Conservation (phyloP, 2,329 filamentous ascomycete genomes). For the Botrytis porri region DNA sequence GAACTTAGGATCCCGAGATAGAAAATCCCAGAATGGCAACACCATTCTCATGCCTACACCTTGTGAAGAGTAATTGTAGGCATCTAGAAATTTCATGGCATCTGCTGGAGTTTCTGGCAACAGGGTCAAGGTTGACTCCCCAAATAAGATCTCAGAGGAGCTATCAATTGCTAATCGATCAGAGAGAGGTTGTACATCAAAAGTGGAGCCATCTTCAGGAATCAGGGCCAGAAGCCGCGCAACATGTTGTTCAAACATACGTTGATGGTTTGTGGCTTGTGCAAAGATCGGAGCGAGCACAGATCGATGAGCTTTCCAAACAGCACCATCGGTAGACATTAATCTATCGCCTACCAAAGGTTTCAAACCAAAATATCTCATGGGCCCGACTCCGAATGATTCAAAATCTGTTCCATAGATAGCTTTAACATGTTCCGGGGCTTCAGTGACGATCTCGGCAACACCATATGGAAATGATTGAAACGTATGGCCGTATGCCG, state of each 20-base stretch:
- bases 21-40: slow-evolving; percentile 7
- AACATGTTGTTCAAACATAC: not conserved
- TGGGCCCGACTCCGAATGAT: slow-evolving; percentile 45
- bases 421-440: slow-evolving; percentile 19
- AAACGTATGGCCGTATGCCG: slow-evolving; percentile 11
- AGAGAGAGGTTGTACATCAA: slow-evolving; percentile 13
- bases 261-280: not conserved
- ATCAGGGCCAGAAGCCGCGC: not conserved
- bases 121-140: slow-evolving; percentile 43
- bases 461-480: not conserved
- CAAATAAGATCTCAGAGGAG: slow-evolving; percentile 61
- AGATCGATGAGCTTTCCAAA: slow-evolving; percentile 12
- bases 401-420: slow-evolving; percentile 19
- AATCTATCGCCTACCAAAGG: not conserved
- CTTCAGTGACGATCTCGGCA: slow-evolving; percentile 22
- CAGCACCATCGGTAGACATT: not conserved
- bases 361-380: slow-evolving; percentile 43
- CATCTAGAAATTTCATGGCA: not conserved
- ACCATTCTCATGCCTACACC: slow-evolving; percentile 7
- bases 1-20: not conserved
- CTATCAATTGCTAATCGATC: slow-evolving; percentile 50
- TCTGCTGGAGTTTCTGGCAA: not conserved
- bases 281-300: slow-evolving; percentile 7
- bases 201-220: slow-evolving; percentile 12
- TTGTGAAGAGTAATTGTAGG: not conserved